Conservation (phyloP, 139 green algal species). For the Chlorella ohadii region DNA sequence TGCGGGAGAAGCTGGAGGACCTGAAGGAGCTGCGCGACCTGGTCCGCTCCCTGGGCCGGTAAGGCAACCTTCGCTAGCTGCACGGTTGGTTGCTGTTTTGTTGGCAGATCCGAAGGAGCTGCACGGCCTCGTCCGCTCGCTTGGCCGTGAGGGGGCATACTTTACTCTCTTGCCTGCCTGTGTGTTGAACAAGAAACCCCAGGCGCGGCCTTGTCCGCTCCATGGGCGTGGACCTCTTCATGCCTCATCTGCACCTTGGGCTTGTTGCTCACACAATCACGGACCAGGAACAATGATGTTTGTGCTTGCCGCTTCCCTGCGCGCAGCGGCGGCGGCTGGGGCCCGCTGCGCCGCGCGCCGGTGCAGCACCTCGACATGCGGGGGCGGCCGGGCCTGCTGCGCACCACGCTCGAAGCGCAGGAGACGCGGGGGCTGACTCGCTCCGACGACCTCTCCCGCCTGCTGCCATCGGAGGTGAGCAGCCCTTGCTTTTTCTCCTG, state of each 20-base stretch:
- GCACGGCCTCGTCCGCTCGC: no score
- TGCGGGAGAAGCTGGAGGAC: conserved; percentile 83
- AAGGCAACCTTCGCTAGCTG: no score
- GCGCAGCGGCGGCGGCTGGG: conserved; percentile 81
- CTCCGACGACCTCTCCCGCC: conserved; percentile 83
- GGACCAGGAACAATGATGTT: no score
- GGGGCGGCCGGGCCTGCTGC: conserved; percentile 79
- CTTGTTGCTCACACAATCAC: no score
- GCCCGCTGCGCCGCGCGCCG: conserved; percentile 79
- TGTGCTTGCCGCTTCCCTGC: not conserved
- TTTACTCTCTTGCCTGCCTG: no score
- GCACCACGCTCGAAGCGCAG: conserved; percentile 84
- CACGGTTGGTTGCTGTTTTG: no score
- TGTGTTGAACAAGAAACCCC: no score
- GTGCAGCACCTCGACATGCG: conserved; percentile 65
- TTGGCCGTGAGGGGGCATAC: no score
- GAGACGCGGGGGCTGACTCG: conserved; percentile 89
- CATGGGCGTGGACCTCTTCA: no score
- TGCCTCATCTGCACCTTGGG: not conserved
- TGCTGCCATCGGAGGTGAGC: conserved; percentile 80
- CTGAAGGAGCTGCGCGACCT: conserved; percentile 88
- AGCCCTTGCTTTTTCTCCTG: no score
- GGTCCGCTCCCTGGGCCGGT: conserved; percentile 77
- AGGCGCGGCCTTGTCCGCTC: conserved; percentile 83
- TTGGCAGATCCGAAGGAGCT: no score